Conservation (phyloP, 1,284 basidiomycete species). For the Thelephora terrestris region DNA sequence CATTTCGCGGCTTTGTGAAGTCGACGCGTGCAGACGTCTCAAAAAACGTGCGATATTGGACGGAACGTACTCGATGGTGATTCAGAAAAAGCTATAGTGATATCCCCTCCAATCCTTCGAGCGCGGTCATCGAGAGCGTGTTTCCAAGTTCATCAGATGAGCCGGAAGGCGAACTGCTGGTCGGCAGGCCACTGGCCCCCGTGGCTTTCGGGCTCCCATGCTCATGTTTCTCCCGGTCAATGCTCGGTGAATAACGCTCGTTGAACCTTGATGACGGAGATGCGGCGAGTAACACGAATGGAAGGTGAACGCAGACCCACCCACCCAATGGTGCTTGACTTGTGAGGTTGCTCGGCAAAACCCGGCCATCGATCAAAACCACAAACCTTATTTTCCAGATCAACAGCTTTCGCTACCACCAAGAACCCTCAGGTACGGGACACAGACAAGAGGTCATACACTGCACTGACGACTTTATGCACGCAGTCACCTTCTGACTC, state of each 20-base stretch:
- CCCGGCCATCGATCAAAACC: conserved; percentile 5
- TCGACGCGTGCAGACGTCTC: too few species aligned
- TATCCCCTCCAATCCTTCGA: conserved; percentile 87
- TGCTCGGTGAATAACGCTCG: conserved; percentile 93
- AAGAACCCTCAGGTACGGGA: conserved; percentile 19
- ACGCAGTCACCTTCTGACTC: conserved; percentile 71
- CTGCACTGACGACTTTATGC: conserved; percentile 3
- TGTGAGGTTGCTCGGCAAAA: conserved; percentile 6
- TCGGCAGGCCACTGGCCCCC: conserved; percentile 36
- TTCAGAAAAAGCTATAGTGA: conserved; percentile 88
- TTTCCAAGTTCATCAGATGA: conserved; percentile 43
- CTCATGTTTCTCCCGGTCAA: conserved; percentile 73
- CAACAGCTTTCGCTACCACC: background rate
- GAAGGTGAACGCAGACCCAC: conserved; percentile 7
- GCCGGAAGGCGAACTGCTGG: background rate
- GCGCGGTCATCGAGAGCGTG: conserved; percentile 91
- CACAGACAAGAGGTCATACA: background rate
- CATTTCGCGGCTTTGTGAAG: too few species aligned
- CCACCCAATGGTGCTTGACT: background rate
- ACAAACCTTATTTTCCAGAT: conserved; percentile 23
- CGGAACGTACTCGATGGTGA: too few species aligned
- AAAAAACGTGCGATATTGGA: too few species aligned
- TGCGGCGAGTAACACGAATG: background rate
- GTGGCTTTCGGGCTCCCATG: conserved; percentile 76
- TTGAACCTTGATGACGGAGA: conserved; percentile 49